A percentile compares a stretch with the other conserved stretches of the same genome.
Conservation (phyloP, 768 basidiomycete genomes). For the Hebeloma cylindrosporum region DNA sequence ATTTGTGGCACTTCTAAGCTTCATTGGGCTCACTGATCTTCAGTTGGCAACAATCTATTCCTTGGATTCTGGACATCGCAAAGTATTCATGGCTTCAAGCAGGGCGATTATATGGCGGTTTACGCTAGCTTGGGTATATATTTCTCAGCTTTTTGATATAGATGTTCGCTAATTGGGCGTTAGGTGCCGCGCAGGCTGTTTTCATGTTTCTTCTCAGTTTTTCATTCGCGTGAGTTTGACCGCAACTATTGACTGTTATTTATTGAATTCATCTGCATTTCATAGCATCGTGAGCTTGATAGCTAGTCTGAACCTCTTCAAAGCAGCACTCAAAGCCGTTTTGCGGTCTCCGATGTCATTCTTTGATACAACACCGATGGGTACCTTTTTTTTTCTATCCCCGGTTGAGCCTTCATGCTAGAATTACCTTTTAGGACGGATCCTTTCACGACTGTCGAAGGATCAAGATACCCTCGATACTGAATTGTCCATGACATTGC, state of each 20-base stretch:
- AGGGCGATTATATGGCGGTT: slow-evolving; percentile 69
- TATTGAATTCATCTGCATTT: background rate
- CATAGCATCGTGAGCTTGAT: slow-evolving; percentile 38
- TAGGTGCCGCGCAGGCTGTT: slow-evolving; percentile 52
- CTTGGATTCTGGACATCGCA: slow-evolving; percentile 71
- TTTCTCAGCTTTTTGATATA: slow-evolving; percentile 39
- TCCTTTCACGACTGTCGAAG: slow-evolving; percentile 60
- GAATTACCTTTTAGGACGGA: slow-evolving; percentile 41
- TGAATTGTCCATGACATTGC: slow-evolving; percentile 45
- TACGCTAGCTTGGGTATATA: slow-evolving; percentile 46
- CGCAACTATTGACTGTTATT: background rate
- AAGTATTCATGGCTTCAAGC: slow-evolving; percentile 52
- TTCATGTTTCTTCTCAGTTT: slow-evolving; percentile 51
- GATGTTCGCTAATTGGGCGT: background rate
- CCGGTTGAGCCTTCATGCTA: background rate
- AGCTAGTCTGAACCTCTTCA: slow-evolving; percentile 54
- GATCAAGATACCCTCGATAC: slow-evolving; percentile 63
- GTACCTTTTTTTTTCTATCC: slow-evolving; percentile 25
- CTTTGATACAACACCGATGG: slow-evolving; percentile 74
- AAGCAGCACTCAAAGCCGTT: slow-evolving; percentile 52
- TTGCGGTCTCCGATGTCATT: slow-evolving; percentile 63
- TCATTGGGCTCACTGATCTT: slow-evolving; percentile 26
- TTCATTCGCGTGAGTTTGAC: slow-evolving; percentile 45
- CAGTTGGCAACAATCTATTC: slow-evolving; percentile 66
- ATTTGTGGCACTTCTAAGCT: background rate